Conservation (phyloP, 2,329 filamentous ascomycete genomes). For the Cladobotryum protrusum region DNA sequence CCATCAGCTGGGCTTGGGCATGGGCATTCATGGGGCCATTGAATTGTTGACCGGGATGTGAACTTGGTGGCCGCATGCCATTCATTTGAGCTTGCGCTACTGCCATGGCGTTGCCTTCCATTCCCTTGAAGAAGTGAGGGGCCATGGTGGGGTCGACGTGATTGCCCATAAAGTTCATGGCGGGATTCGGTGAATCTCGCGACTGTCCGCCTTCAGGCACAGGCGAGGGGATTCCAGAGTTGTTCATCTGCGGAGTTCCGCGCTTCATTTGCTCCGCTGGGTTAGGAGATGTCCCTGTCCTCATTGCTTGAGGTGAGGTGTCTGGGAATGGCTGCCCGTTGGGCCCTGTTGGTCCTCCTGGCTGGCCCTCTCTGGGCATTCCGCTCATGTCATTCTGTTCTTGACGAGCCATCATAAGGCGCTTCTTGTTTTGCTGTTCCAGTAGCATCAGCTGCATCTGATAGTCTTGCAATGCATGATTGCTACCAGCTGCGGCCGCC, state of each 20-base stretch:
- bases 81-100: slow-evolving; percentile 49
- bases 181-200: slow-evolving; percentile 57
- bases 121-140: slow-evolving; percentile 53
- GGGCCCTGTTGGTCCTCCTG: slow-evolving; percentile 47
- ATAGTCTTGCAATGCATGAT: slow-evolving; percentile 79
- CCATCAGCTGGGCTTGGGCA: slow-evolving; percentile 61
- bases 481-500: slow-evolving; percentile 45
- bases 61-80: slow-evolving; percentile 63
- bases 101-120: slow-evolving; percentile 49
- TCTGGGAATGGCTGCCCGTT: slow-evolving; percentile 61
- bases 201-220: slow-evolving; percentile 63
- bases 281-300: slow-evolving; percentile 68
- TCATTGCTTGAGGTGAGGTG: slow-evolving; percentile 62
- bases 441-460: slow-evolving; percentile 86
- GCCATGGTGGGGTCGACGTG: slow-evolving; percentile 57
- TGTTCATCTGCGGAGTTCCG: slow-evolving; percentile 66
- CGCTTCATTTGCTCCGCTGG: slow-evolving; percentile 75
- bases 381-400: slow-evolving; percentile 60
- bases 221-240: slow-evolving; percentile 62
- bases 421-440: slow-evolving; percentile 83
- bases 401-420: slow-evolving; percentile 74
- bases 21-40: slow-evolving; percentile 53
- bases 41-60: slow-evolving; percentile 55
- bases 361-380: slow-evolving; percentile 45
- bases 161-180: slow-evolving; percentile 56